Evolutionary conservation across 73 alveolate species (phyloP), one percentile per base, ranked within the genome.

Genomic region (Breviolum minutum): DNA sequence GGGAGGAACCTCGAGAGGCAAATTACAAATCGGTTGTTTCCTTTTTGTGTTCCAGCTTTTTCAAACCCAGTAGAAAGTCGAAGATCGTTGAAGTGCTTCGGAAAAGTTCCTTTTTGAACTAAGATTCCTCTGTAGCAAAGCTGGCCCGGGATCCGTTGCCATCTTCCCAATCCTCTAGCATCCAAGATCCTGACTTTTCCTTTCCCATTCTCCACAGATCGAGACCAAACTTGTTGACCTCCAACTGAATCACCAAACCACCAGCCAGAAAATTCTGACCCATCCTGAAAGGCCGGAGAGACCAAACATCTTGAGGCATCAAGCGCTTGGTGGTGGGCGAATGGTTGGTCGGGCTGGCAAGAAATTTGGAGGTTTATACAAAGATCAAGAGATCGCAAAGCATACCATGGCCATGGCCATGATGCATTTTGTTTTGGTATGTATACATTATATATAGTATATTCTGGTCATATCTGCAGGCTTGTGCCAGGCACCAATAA

Each of bases 191-290:
- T 12, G 5, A 32, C 80, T 30, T 70, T 62, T 19, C 90, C 98
- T 54, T 92, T 76, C 48, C 98, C 69, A 26, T 60, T 92, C 80
- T 92, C 98, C 27, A 81, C 70, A 26, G 98, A 80, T 1, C 98
- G 98, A 62, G 91, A 74, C 98, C 98, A 92, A 22, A 92, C 98
- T 76, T 92, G 98, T n/a, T 80, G 60, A 64, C 81, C 98, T 24
- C 91, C 81, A 10, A 76, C 98, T 30, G 83, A 70, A 54, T 92
- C 98, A 7, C 98, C 98, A 20, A 92, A 92, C 98, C 98, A 92
- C 98, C 98, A 92, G 54, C 98, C 98, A 9, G 98, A 92, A 17
- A 92, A 92, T 81, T 92, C 98, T 2, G 87, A 54, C 26, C 98
- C 98, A n/a, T 92, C 98, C 98, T 92, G 20, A 54, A 90, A 14